phyloP scores from a whole-genome alignment of 495 filamentous ascomycete species.

The Margaritispora aquatica region DNA sequence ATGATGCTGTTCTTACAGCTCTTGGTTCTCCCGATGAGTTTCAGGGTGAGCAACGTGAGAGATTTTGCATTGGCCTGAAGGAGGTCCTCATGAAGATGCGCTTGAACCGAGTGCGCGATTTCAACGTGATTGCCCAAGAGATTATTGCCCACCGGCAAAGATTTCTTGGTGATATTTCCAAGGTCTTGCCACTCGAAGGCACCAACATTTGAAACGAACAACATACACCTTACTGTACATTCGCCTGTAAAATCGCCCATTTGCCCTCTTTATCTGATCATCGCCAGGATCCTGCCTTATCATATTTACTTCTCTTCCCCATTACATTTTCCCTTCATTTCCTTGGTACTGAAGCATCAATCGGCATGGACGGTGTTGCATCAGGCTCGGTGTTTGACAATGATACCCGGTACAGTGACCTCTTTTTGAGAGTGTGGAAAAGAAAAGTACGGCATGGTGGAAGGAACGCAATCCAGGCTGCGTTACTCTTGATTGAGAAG shows the following conservation, averaged over 20 bases:
- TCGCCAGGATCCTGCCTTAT: not conserved
- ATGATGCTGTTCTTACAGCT: constrained; percentile 80
- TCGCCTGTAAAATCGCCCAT: constrained; percentile 15
- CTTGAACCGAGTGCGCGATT: constrained; percentile 68
- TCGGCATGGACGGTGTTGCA: constrained; percentile 21
- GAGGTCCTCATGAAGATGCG: constrained; percentile 70
- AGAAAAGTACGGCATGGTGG: not conserved
- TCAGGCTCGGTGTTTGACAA: constrained; percentile 16
- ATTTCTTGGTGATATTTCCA: constrained; percentile 45
- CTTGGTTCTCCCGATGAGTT: constrained; percentile 71
- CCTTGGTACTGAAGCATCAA: constrained; percentile 3
- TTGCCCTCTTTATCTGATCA: constrained; percentile 1
- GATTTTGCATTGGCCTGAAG: constrained; percentile 70
- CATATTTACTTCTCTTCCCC: not conserved
- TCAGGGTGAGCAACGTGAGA: constrained; percentile 59
- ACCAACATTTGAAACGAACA: constrained; percentile 10
- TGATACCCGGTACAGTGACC: constrained; percentile 11
- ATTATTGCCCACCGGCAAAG: constrained; percentile 73
- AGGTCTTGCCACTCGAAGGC: constrained; percentile 32
- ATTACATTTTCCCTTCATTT: constrained; percentile 5
- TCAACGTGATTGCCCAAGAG: constrained; percentile 69
- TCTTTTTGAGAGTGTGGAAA: not conserved
- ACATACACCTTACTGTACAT: constrained; percentile 2
- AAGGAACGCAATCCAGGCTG: not conserved
- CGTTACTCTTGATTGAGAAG: not conserved